Evolutionary conservation across 805 yeast genomes (phyloP), one percentile per base, ranked within the genome.

Genomic region (Candida qinlingensis): DNA sequence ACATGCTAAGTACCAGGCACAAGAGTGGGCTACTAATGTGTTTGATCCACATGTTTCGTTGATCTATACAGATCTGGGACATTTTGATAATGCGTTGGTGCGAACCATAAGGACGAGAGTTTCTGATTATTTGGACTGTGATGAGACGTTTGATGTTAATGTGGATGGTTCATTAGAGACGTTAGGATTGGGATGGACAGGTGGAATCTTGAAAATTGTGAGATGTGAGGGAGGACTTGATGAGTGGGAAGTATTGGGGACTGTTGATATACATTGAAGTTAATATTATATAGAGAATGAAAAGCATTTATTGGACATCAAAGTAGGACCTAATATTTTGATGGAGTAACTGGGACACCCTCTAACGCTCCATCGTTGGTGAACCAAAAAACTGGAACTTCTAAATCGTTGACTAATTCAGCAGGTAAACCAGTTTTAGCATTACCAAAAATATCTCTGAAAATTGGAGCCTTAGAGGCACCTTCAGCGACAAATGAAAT

Each of bases 401-500:
- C 66, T 41, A 81, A 63, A 12, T 76, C 76, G 62, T 85, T 89
- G 51, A 91, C 95, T 52, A 83, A 70, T 52, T 82, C 85, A 49
- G 88, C 77, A 31, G 98, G 98, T 54, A 86, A 73, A 10, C 64
- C 64, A 19, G 70, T 58, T 50, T 70, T 60, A 44, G 71, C 69
- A 47, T 73, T 65, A 48, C 72, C 78, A 67, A 91, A 90, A 44
- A 91, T 83, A 55, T 84, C 75, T 59, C 77, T 78, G 63, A 91
- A 73, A 41, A 87, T 74, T 0, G 80, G 75, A 25, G 89, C 87
- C 69, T 91, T 91, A 35, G 86, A 83, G 9, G 85, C 83, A 50
- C 97, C 97, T 64, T 87, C 91, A 12, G 96, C 96, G 42, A 89
- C 91, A 67, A 90, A 90, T 3, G 87, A 84, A 57, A 90, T 79